Base-by-base conservation (phyloP, 2,329 filamentous ascomycete genomes). In the Fusarium decemcellulare region DNA sequence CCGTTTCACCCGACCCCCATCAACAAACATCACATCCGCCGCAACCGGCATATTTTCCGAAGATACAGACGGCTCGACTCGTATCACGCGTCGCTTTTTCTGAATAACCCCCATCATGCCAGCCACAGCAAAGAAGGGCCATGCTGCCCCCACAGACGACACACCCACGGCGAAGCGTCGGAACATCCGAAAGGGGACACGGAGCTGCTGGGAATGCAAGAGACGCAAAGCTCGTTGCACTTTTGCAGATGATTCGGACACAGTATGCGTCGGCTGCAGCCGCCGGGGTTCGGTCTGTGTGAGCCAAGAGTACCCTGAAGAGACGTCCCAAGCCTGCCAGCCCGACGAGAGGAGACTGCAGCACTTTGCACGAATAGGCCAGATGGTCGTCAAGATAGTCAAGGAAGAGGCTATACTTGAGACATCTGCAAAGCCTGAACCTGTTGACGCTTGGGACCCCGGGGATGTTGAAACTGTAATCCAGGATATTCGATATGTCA, bases 361-460 rank as follows among this genome's bases (percentile, higher is more conserved):
- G 11, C 39, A 56, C n/a, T 46, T 44, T 40, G 53, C 53, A 36
- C 27, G 29, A 9, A 47, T 58, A 36, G 54, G 55, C 15, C 36
- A 61, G 11, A 53, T 67, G 46, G 56, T 46, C 27, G 63, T 56
- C 10, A 51, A 57, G 11, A 59, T 67, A 27, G 40, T 57, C 12
- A 56, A 42, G 15, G 61, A 60, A 5, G 63, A 67, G 40, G 56
- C 61, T 8, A 61, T 64, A 36, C 23, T 16, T 18, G 36, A 39
- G 23, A 6, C 37, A 4, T 40, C 23, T 32, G 23, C 23, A 23
- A 23, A 23, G 23, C 9, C 50, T 53, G 50, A 0, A 77, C 85
- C 40, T 78, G 79, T 15, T 70, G 84, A 40, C 34, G 46, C 30
- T 48, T 48, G 46, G 46, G 34, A 48, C 29, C 11, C n/a, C 30